Base-by-base conservation (phyloP, 2,329 filamentous ascomycete species). In the Scedosporium boydii region DNA sequence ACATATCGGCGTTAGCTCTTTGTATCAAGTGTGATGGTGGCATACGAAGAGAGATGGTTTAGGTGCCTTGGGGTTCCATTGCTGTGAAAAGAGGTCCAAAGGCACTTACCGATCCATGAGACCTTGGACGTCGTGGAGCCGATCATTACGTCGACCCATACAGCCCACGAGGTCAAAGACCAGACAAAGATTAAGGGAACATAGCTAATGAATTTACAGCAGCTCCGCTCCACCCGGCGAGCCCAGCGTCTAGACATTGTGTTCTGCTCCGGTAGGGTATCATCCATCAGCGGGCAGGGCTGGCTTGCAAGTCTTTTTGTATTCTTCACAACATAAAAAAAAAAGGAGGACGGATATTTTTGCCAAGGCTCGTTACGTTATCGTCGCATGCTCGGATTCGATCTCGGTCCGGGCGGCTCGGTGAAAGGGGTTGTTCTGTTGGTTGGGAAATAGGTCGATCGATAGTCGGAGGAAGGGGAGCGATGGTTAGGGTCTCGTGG, bases 141-240 rank as follows among this genome's bases (percentile, higher is more conserved):
- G 64, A 96, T 89, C 63, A 81, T 87, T 58, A 89, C 82, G 68
- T 93, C 83, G 7, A 96, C 92, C 82, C 89, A 97, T n/a, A 89
- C 84, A 2, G 91, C 93, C 95, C 95, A 99, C 10, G 89, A 89
- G n/a, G 91, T 93, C 67, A 97, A 75, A 62, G 88, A 83, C 71
- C 96, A 97, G 63, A 98, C 90, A 71, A 98, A 96, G 29, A 79
- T 79, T 18, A 98, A 81, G n/a, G 93, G 93, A 68, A 96, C 90
- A 74, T 92, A 96, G 27, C 86, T 90, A 61, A 89, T 81, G 64
- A 86, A 84, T 53, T 82, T 78, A 77, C 93, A 98, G 80, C 92
- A 97, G 70, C 85, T 87, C 59, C 92, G 88, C 80, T 97, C 93
- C 69, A 90, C 61, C 72, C 82, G 85, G 66, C 89, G 82, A 58